Evolutionary conservation across 2,329 filamentous ascomycete genomes (phyloP).

Genomic region (Zasmidium citrigriseum): DNA sequence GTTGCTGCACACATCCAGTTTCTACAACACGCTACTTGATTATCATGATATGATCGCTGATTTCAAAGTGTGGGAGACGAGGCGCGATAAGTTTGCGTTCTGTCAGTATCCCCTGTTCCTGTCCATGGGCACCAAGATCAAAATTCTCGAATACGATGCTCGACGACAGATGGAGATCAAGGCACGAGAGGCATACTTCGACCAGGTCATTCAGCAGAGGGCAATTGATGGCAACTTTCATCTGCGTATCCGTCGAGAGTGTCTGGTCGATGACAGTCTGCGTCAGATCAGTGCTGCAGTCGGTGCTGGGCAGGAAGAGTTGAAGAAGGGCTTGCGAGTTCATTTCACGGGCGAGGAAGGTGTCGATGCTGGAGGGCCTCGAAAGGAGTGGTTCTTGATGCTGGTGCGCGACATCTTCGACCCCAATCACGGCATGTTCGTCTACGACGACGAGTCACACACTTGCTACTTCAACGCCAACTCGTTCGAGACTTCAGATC

Average conservation of each 20-base stretch:
- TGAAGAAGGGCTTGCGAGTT: conserved; percentile 87
- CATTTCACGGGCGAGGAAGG: conserved; percentile 88
- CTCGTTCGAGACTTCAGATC: conserved; percentile 86
- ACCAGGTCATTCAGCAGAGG: conserved; percentile 76
- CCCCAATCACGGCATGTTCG: conserved; percentile 86
- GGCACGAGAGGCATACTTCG: conserved; percentile 86
- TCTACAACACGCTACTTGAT: conserved; percentile 85
- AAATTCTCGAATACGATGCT: conserved; percentile 85
- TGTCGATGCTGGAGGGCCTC: conserved; percentile 82
- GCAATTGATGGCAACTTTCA: conserved; percentile 70
- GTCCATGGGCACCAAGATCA: conserved; percentile 89
- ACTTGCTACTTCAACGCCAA: conserved; percentile 93
- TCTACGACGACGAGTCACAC: conserved; percentile 86
- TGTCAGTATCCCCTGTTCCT: conserved; percentile 92
- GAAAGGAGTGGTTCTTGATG: conserved; percentile 93
- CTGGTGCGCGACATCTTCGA: conserved; percentile 89
- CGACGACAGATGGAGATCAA: conserved; percentile 86
- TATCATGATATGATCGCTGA: conserved; percentile 82
- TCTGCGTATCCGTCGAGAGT: conserved; percentile 77
- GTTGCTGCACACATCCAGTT: conserved; percentile 76
- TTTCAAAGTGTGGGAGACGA: conserved; percentile 84
- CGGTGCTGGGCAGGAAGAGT: conserved; percentile 75
- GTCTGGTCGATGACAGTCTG: conserved; percentile 84
- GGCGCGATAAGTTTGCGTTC: conserved; percentile 74
- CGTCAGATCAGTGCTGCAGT: conserved; percentile 83